A percentile compares a stretch with the other conserved stretches of the same genome.
Evolutionary conservation across 768 basidiomycete genomes (phyloP).

Genomic region (Boletus tomentosulus): DNA sequence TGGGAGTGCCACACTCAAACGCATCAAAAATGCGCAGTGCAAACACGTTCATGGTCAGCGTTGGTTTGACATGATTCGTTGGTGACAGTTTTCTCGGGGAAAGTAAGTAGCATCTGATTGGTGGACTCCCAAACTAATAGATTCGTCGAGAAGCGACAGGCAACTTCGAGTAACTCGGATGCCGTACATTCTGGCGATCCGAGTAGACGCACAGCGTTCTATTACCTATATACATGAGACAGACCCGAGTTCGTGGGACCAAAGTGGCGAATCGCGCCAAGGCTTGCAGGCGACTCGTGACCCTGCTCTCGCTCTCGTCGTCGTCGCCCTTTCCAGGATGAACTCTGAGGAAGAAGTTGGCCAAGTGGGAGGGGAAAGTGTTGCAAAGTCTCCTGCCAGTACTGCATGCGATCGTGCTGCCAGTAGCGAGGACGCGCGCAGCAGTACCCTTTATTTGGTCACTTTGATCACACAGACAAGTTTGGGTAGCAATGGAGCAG

Average conservation of each 20-base stretch:
- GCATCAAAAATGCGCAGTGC: no score
- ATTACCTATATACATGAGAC: constrained; percentile 3
- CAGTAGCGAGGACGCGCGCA: background rate
- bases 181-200: constrained; percentile 11
- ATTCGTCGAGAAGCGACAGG: background rate
- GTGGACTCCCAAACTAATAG: background rate
- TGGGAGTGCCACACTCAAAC: no score
- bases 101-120: background rate
- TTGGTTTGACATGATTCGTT: background rate
- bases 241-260: constrained; percentile 4
- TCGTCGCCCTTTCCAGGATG: background rate
- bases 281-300: background rate
- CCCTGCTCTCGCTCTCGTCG: background rate
- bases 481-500: background rate
- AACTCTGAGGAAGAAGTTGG: background rate
- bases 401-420: background rate
- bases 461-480: background rate
- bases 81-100: background rate
- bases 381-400: background rate
- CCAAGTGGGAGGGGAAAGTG: background rate
- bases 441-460: background rate
- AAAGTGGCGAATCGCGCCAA: constrained; percentile 3
- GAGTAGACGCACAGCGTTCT: background rate
- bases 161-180: background rate
- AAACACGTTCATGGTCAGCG: no score